Base-by-base conservation (phyloP, 2,329 filamentous ascomycete species). In the Xylariales sp. region DNA sequence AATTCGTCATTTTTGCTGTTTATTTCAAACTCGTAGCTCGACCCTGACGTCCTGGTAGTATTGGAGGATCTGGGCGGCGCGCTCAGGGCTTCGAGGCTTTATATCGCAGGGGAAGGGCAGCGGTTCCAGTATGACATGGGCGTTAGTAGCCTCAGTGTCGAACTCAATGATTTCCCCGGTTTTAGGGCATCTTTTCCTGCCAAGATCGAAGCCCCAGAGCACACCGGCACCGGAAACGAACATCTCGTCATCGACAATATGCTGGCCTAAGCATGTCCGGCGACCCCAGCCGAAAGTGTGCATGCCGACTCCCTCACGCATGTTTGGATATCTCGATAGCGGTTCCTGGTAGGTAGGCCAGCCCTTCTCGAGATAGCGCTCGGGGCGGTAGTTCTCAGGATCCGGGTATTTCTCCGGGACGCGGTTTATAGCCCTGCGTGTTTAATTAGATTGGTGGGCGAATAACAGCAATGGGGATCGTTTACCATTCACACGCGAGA, bases 271-370 rank as follows among this genome's bases (percentile, higher is more conserved):
- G 72, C 89, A 91, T 14, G 85, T 84, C 69, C 89, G 84, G 50
- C 88, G 86, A 41, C 89, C 89, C 82, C 84, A 90, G 34, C 89
- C 89, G 73, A 91, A 91, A 0, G 86, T 89, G 69, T 89, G 86
- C 85, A 90, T 88, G 45, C 84, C 84, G 1, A 80, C 78, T 45
- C 84, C 83, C 74, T 86, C 83, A 71, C 88, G 87, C 75, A 91
- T 85, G 76, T 86, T 89, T 16, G 89, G 89, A 73, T 86, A 90
- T 64, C 84, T 83, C 1, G 84, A 84, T n/a, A 91, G 83, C 0
- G 89, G 89, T 73, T 87, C 88, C 73, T 90, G 86, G 79, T 86
- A 91, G 0, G 89, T 89, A 0, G 89, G 89, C 83, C 85, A 91
- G 23, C 80, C 80, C n/a, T 85, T 78, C 71, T 89, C 85, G 10